These are phyloP conservation scores for Ogataea parapolymorpha DNA, from an alignment of 805 yeast genomes.

Conservation along the genomic window DNA sequence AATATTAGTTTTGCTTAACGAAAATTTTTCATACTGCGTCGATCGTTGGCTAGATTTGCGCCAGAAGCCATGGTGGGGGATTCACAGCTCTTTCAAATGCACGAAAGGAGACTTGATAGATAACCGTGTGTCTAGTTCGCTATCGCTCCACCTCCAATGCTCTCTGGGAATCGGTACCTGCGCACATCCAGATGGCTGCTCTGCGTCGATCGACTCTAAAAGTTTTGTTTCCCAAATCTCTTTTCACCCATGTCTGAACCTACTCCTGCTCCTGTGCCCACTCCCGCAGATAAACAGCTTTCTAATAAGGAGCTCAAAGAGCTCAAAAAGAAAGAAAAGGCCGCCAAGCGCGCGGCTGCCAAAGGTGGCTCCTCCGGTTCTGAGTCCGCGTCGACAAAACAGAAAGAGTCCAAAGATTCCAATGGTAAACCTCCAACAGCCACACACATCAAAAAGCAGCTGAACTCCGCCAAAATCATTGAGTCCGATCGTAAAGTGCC, in stretches of 20 bases:
- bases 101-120: too few species aligned
- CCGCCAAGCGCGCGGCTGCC: slow-evolving; percentile 87
- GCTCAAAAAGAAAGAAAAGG: slow-evolving; percentile 82
- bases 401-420: slow-evolving; percentile 9
- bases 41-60: background rate
- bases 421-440: slow-evolving; percentile 43
- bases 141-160: too few species aligned
- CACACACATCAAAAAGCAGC: slow-evolving; percentile 51
- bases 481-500: slow-evolving; percentile 48
- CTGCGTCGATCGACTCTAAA: slow-evolving; percentile 11
- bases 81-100: too few species aligned
- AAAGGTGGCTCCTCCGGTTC: slow-evolving; percentile 47
- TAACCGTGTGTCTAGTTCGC: too few species aligned
- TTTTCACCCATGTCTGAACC: slow-evolving; percentile 6
- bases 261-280: background rate
- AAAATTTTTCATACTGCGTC: slow-evolving; percentile 11
- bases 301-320: slow-evolving; percentile 85
- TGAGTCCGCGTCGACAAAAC: slow-evolving; percentile 8
- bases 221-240: slow-evolving; percentile 2
- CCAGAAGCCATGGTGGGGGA: too few species aligned
- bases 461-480: slow-evolving; percentile 48
- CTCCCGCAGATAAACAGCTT: slow-evolving; percentile 25
- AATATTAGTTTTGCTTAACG: slow-evolving; percentile 8
- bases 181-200: background rate
- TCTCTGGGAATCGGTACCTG: background rate